These are phyloP conservation scores for Persicaria maculosa DNA, from an alignment of 148 eudicot genomes.

Conservation along the genomic window DNA sequence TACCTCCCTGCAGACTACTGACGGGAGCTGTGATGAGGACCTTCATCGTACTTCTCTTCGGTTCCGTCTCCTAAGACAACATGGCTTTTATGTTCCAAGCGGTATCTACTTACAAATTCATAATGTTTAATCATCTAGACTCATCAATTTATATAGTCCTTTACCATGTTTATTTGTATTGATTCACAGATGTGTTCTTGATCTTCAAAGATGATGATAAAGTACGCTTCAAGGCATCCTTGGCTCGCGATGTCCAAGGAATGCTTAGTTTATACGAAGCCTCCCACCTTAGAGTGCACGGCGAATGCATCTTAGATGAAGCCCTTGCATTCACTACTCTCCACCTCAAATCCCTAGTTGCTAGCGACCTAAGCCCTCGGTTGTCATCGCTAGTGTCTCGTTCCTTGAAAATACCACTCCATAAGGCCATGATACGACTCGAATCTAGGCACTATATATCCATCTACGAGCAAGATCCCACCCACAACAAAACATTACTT, in stretches of 20 bases:
- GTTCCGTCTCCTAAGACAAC: conserved; percentile 36
- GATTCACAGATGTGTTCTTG: conserved; percentile 16
- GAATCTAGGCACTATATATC: conserved; percentile 35
- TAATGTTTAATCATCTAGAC: no score
- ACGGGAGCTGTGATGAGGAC: background rate
- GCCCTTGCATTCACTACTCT: conserved; percentile 17
- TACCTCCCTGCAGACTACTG: background rate
- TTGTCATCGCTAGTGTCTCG: conserved; percentile 16
- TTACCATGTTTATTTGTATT: no score
- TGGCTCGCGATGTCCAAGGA: conserved; percentile 20
- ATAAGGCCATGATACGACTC: conserved; percentile 26
- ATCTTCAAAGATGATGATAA: conserved; percentile 13
- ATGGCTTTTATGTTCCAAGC: conserved; percentile 21
- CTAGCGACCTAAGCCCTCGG: conserved; percentile 1
- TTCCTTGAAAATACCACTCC: conserved; percentile 27
- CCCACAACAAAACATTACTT: conserved; percentile 19
- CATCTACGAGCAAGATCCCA: conserved; percentile 23
- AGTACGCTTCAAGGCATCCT: conserved; percentile 8
- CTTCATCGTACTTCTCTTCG: conserved; percentile 26
- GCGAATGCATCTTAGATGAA: conserved; percentile 25
- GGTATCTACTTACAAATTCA: conserved; percentile 11
- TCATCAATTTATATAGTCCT: no score
- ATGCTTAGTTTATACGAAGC: conserved; percentile 28
- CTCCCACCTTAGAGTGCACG: conserved; percentile 18
- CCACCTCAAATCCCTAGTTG: conserved; percentile 4